These are phyloP conservation scores for Mycena filopes DNA, from an alignment of 768 basidiomycete species.

Conservation along the genomic window DNA sequence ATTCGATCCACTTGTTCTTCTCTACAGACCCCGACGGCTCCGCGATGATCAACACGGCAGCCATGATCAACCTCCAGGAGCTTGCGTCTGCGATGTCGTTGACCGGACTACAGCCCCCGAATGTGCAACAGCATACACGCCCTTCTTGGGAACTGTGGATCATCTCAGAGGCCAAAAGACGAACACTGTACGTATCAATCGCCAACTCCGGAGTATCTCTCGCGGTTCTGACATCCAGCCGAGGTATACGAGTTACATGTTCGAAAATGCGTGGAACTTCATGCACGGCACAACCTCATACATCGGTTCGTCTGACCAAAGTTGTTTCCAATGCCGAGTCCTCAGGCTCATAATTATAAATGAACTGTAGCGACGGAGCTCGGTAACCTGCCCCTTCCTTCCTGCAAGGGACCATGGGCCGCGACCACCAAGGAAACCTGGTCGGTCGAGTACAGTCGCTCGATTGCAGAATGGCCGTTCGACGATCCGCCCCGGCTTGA, in stretches of 20 bases:
- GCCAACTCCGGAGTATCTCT: too few relatives aligned
- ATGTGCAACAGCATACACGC: background rate
- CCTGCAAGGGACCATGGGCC: conserved; percentile 15
- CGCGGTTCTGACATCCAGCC: too few relatives aligned
- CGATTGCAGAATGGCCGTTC: conserved; percentile 15
- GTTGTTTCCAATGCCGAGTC: too few relatives aligned
- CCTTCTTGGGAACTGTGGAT: conserved; percentile 24
- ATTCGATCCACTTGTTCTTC: conserved; percentile 25
- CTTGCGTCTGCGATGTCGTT: conserved; percentile 22
- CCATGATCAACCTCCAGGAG: conserved; percentile 29
- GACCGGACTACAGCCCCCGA: conserved; percentile 1
- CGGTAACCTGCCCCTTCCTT: conserved; percentile 7
- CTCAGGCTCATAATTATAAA: too few relatives aligned
- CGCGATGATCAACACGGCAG: conserved; percentile 11
- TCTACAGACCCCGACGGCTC: conserved; percentile 8
- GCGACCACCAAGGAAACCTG: conserved; percentile 13
- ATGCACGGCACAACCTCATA: conserved; percentile 12
- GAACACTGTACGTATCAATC: conserved; percentile 2
- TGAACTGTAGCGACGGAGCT: conserved; percentile 12
- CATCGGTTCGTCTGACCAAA: background rate
- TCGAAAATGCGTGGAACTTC: conserved; percentile 24
- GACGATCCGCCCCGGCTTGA: conserved; percentile 4
- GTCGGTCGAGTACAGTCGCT: conserved; percentile 11
- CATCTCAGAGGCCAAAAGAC: conserved; percentile 22
- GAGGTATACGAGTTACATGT: conserved; percentile 20